phyloP scores from a whole-genome alignment of 768 basidiomycete species.

The Dentipellis fragilis region DNA sequence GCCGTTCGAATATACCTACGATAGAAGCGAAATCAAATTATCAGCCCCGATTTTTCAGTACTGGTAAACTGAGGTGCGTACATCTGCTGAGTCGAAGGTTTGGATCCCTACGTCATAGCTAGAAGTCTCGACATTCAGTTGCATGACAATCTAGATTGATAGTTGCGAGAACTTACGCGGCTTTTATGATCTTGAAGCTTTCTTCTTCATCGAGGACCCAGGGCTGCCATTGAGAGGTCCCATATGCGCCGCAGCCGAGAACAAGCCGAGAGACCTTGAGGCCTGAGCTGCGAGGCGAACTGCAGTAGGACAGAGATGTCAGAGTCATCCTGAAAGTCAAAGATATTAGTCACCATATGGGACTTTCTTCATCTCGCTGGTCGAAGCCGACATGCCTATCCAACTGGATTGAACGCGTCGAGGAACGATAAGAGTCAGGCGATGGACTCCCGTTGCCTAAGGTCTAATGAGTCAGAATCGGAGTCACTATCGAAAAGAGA shows the following conservation, averaged over 20 bases:
- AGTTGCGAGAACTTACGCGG: slow-evolving; percentile 13
- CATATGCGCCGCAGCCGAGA: slow-evolving; percentile 21
- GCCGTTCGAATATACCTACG: slow-evolving; percentile 19
- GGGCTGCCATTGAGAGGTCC: slow-evolving; percentile 11
- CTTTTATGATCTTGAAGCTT: slow-evolving; percentile 28
- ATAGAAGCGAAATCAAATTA: neutral
- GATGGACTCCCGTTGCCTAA: too few species aligned
- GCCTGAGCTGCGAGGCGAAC: neutral
- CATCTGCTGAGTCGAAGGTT: slow-evolving; percentile 21
- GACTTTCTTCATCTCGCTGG: neutral
- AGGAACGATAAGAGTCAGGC: too few species aligned
- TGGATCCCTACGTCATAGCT: slow-evolving; percentile 18
- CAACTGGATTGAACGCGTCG: too few species aligned
- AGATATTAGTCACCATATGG: neutral
- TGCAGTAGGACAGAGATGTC: neutral
- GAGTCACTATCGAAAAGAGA: too few species aligned
- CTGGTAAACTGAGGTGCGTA: neutral
- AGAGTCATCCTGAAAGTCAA: neutral
- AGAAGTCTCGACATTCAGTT: neutral
- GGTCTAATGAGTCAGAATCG: too few species aligned
- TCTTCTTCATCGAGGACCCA: slow-evolving; percentile 31
- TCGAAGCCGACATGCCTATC: too few species aligned
- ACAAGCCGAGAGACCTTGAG: slow-evolving; percentile 6
- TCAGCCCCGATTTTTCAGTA: neutral
- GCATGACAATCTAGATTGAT: neutral